Evolutionary conservation across 75 land plant species (phyloP).

Genomic region (Gnetum montanum): DNA sequence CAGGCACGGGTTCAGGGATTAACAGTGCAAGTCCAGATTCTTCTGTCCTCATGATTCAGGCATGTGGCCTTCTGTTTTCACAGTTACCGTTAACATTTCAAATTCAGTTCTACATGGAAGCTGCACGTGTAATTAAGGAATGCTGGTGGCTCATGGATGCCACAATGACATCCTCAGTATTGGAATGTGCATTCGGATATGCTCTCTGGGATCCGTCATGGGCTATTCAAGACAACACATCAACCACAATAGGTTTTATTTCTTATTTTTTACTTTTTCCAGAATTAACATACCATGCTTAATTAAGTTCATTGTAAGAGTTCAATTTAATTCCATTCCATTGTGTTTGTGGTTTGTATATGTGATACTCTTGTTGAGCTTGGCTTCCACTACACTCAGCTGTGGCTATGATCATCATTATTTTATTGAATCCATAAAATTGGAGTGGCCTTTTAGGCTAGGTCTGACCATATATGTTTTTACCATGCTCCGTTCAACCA

Average conservation of each 20-base stretch:
- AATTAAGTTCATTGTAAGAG: neutral
- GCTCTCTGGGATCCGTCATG: slow-evolving; percentile 90
- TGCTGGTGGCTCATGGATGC: slow-evolving; percentile 94
- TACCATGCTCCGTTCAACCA: too few species aligned
- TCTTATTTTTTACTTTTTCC: slow-evolving; percentile 1
- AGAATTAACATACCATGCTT: neutral
- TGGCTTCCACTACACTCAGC: too few species aligned
- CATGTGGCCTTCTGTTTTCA: slow-evolving; percentile 92
- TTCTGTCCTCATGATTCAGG: slow-evolving; percentile 87
- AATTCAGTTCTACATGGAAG: slow-evolving; percentile 64
- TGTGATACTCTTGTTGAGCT: too few species aligned
- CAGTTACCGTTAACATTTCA: slow-evolving; percentile 94
- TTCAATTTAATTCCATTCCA: neutral
- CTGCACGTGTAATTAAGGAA: slow-evolving; percentile 81
- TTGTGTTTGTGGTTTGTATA: too few species aligned
- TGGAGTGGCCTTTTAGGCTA: too few species aligned
- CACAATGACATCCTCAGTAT: slow-evolving; percentile 51
- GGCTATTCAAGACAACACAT: slow-evolving; percentile 94
- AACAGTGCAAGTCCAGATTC: slow-evolving; percentile 50
- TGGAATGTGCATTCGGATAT: slow-evolving; percentile 86
- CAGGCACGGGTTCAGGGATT: slow-evolving; percentile 40
- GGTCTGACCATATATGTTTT: too few species aligned
- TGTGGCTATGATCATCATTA: too few species aligned
- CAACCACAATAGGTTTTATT: slow-evolving; percentile 89
- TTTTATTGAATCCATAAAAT: too few species aligned